phyloP scores from a whole-genome alignment of 495 filamentous ascomycete genomes.

The Penicillium pulvis region DNA sequence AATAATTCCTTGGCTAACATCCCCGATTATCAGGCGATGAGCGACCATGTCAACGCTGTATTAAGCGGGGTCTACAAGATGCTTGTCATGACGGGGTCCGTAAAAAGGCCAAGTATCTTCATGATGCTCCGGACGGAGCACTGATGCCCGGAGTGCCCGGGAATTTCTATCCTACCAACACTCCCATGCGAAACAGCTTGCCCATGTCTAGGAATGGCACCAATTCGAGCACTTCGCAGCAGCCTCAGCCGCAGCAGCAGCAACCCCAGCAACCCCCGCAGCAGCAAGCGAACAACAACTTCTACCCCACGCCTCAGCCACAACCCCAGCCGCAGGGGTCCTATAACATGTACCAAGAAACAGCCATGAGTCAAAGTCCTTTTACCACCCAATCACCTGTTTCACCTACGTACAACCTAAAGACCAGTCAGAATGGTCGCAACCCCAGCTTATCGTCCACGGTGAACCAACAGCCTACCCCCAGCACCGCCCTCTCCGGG shows the following conservation, averaged over 20 bases:
- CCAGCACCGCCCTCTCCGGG: conserved; percentile 37
- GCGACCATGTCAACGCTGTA: conserved; percentile 88
- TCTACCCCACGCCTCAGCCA: conserved; percentile 22
- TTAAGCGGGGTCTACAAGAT: conserved; percentile 88
- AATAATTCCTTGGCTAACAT: conserved; percentile 21
- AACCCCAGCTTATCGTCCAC: conserved; percentile 40
- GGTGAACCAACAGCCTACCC: conserved; percentile 34
- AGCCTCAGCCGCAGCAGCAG: conserved; percentile 38
- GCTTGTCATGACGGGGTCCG: conserved; percentile 92
- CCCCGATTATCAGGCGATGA: conserved; percentile 64
- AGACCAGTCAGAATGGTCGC: conserved; percentile 39
- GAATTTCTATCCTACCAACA: conserved; percentile 44
- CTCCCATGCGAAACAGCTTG: conserved; percentile 27
- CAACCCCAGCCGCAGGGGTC: conserved; percentile 31
- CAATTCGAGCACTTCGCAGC: conserved; percentile 24
- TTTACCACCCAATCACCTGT: conserved; percentile 71
- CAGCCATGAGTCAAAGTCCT: conserved; percentile 44
- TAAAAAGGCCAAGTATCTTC: conserved; percentile 97
- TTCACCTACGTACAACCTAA: conserved; percentile 64
- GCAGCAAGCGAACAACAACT: conserved; percentile 27
- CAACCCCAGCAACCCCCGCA: conserved; percentile 29
- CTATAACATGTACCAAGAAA: conserved; percentile 46
- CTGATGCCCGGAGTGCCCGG: conserved; percentile 61
- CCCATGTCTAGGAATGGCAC: conserved; percentile 37
- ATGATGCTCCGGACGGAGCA: conserved; percentile 86